These are phyloP conservation scores for Ogataea neopini DNA, from an alignment of 805 yeast species.

Conservation along the genomic window DNA sequence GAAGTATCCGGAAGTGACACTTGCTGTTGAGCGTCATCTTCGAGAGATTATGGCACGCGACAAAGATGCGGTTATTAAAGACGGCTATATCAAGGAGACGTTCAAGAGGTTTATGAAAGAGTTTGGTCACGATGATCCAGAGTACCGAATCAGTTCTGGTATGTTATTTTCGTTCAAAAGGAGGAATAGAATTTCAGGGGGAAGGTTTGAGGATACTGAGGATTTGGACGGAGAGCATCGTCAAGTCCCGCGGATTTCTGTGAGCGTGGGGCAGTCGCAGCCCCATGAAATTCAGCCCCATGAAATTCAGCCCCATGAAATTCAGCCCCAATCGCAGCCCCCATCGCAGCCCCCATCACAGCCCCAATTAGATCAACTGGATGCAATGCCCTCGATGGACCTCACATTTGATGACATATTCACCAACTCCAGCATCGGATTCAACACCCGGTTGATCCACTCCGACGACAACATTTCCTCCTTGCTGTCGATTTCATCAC, in stretches of 20 bases:
- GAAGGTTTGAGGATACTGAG: conserved; percentile 6
- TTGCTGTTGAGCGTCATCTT: conserved; percentile 30
- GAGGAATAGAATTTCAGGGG: conserved; percentile 29
- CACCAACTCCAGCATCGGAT: conserved; percentile 33
- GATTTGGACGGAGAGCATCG: background rate
- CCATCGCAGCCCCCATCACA: too few relatives aligned
- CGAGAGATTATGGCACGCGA: conserved; percentile 13
- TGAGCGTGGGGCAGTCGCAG: conserved; percentile 6
- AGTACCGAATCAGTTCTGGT: conserved; percentile 34
- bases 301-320: too few relatives aligned
- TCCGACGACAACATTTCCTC: conserved; percentile 35
- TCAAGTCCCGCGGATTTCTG: conserved; percentile 2
- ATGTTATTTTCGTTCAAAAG: conserved; percentile 38
- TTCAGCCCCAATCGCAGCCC: too few relatives aligned
- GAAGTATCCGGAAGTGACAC: conserved; percentile 37
- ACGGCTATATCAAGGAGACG: conserved; percentile 13
- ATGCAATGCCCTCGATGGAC: too few relatives aligned
- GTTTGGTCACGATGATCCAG: conserved; percentile 26
- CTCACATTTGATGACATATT: conserved; percentile 33
- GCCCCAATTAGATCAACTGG: too few relatives aligned
- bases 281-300: background rate
- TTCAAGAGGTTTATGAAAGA: conserved; percentile 13
- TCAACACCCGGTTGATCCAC: conserved; percentile 39
- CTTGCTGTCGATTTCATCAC: conserved; percentile 8
- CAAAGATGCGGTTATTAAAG: conserved; percentile 28